Conservation (phyloP, 164 flowering plant genomes). For the Brasenia schreberi region DNA sequence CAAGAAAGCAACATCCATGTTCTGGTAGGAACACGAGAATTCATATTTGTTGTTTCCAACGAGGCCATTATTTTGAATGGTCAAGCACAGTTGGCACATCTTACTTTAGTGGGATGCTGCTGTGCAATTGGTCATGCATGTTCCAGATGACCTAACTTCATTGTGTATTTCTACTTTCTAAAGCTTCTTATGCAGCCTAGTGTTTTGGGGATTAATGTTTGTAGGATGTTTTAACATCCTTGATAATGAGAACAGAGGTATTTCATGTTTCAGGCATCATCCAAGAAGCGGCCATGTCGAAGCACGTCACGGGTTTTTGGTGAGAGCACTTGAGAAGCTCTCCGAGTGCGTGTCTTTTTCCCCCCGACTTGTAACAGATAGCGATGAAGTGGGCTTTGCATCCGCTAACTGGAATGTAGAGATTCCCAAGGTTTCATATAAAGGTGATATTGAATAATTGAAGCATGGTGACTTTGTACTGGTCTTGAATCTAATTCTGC, state of each 20-base stretch:
- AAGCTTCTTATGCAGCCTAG: background rate
- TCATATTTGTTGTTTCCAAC: no score
- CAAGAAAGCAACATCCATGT: no score
- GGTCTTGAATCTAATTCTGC: background rate
- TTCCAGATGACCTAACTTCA: no score
- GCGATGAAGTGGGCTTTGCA: background rate
- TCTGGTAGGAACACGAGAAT: no score
- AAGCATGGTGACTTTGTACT: background rate
- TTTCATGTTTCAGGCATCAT: conserved; percentile 1
- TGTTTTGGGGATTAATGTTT: background rate
- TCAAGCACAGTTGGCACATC: no score
- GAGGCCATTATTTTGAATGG: no score
- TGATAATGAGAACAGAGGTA: background rate
- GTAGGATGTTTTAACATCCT: background rate
- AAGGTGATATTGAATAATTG: background rate
- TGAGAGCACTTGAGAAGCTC: conserved; percentile 21
- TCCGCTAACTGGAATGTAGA: background rate
- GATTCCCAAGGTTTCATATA: background rate
- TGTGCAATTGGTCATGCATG: no score
- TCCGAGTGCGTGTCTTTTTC: background rate
- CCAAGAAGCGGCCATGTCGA: conserved; percentile 32
- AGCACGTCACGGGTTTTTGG: conserved; percentile 22
- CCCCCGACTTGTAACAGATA: background rate
- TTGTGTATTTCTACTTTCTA: no score
- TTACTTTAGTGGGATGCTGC: no score